Conservation (phyloP, 768 basidiomycete genomes). For the Hericium coralloides region DNA sequence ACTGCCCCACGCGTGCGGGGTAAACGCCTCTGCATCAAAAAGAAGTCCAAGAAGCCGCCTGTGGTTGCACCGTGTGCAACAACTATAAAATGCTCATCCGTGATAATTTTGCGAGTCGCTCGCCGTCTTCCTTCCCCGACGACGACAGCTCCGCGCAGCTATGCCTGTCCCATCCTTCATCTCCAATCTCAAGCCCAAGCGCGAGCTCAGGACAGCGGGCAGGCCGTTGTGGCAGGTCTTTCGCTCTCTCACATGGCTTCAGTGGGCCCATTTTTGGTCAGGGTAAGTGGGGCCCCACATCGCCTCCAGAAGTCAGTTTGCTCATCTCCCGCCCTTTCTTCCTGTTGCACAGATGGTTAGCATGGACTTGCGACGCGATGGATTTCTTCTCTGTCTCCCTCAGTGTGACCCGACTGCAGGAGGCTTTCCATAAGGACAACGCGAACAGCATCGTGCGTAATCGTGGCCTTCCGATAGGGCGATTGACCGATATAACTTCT, state of each 20-base stretch:
- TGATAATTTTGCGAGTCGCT: too few relatives aligned
- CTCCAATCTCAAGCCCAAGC: background rate
- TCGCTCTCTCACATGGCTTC: background rate
- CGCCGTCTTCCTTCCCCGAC: too few relatives aligned
- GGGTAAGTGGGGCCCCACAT: background rate
- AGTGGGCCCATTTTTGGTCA: background rate
- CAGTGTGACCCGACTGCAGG: conserved; percentile 5
- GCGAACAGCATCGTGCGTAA: conserved; percentile 6
- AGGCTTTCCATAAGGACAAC: conserved; percentile 7
- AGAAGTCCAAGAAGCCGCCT: too few relatives aligned
- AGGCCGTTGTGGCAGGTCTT: background rate
- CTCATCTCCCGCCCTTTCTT: background rate
- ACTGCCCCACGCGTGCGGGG: too few relatives aligned
- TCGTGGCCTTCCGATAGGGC: background rate
- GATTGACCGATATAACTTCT: background rate
- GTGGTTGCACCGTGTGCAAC: too few relatives aligned
- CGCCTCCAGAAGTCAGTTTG: background rate
- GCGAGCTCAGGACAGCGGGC: background rate
- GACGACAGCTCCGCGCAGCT: background rate
- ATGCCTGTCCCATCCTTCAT: background rate
- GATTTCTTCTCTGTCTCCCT: conserved; percentile 32
- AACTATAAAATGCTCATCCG: too few relatives aligned
- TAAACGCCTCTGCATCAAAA: too few relatives aligned
- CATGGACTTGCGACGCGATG: conserved; percentile 35
- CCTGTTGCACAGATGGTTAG: conserved; percentile 25